These are phyloP conservation scores for Pleurotus salmoneostramineus DNA, from an alignment of 768 basidiomycete species.

Conservation along the genomic window DNA sequence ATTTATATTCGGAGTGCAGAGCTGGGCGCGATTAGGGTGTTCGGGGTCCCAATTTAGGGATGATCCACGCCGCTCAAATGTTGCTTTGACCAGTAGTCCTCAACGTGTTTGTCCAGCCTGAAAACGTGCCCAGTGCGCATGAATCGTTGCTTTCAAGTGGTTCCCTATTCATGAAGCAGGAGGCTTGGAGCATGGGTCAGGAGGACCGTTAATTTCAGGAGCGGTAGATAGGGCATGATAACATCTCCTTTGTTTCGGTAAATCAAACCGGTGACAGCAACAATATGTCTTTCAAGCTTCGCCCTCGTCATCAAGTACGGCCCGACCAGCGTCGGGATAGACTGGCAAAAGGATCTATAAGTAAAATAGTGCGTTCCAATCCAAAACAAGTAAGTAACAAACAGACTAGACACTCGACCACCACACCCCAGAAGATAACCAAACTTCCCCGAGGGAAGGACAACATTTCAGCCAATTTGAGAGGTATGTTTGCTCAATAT, in stretches of 20 bases:
- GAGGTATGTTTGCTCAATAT: conserved; percentile 14
- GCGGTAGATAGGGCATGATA: background rate
- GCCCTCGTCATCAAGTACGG: background rate
- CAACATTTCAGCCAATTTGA: conserved; percentile 21
- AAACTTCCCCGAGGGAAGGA: conserved; percentile 9
- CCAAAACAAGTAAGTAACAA: no score
- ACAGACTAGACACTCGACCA: conserved; percentile 1
- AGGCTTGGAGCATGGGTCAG: no score
- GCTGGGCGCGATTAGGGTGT: background rate
- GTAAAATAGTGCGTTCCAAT: no score
- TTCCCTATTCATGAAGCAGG: no score
- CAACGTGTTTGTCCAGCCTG: no score
- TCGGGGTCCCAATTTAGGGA: conserved; percentile 1
- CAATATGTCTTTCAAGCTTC: background rate
- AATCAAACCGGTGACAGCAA: no score
- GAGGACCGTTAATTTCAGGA: no score
- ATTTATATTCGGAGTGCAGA: no score
- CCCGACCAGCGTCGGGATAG: background rate
- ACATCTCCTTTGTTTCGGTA: background rate
- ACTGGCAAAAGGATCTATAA: no score
- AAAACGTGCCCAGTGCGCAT: no score
- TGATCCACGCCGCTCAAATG: background rate
- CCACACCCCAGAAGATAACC: conserved; percentile 7
- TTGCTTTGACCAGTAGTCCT: no score
- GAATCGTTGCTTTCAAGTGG: no score